A percentile compares a stretch with the other conserved stretches of the same genome.
These are phyloP conservation scores for Aspergillus calidoustus DNA, from an alignment of 2,329 filamentous ascomycete species.

Conservation along the genomic window DNA sequence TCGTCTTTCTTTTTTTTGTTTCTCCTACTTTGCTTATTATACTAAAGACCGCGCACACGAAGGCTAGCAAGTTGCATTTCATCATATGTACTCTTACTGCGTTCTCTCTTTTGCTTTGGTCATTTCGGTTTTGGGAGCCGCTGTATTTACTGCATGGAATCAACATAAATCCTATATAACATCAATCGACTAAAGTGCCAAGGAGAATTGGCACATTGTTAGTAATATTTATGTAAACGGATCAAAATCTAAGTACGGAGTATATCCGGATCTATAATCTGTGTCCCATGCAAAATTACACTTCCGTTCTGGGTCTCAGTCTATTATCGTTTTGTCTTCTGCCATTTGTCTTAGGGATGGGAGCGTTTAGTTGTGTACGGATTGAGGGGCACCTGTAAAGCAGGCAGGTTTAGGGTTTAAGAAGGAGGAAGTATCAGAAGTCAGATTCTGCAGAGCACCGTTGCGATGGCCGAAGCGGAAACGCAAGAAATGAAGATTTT, in stretches of 20 bases:
- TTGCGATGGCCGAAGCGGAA: not conserved
- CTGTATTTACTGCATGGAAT: not conserved
- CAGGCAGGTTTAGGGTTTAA: not conserved
- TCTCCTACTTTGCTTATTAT: not conserved
- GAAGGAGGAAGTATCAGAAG: not conserved
- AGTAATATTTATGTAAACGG: not conserved
- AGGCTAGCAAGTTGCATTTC: not conserved
- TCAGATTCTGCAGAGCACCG: not conserved
- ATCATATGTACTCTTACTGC: not conserved
- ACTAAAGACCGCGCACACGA: not conserved
- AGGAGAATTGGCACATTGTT: not conserved
- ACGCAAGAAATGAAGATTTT: slow-evolving; percentile 6
- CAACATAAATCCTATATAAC: not conserved
- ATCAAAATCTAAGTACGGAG: not conserved
- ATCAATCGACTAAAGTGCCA: not conserved
- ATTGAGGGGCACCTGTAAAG: not conserved
- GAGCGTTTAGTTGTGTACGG: not conserved
- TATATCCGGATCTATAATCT: not conserved
- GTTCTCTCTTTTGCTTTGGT: not conserved
- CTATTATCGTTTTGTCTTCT: not conserved
- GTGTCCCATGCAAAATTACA: not conserved
- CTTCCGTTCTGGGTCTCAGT: not conserved
- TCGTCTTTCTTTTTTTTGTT: not conserved
- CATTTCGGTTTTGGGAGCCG: not conserved
- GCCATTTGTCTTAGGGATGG: not conserved